These are phyloP conservation scores for Austroboletus sp. DNA, from an alignment of 1,284 basidiomycete genomes.

Conservation along the genomic window DNA sequence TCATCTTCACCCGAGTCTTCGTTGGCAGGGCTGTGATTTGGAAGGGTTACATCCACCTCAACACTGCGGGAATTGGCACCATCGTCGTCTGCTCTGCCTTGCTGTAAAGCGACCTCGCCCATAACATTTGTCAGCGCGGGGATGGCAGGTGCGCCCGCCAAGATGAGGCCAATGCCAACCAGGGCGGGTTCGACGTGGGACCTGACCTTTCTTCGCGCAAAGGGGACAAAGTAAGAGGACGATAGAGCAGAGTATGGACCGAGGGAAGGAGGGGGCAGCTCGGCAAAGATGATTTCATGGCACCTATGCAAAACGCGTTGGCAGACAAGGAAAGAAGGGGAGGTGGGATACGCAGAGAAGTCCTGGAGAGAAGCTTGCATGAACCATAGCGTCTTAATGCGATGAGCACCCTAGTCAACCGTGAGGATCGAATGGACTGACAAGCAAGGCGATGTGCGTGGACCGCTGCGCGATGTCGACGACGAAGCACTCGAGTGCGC, in stretches of 20 bases:
- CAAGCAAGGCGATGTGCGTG: conserved; percentile 89
- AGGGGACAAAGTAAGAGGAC: conserved; percentile 43
- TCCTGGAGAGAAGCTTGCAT: conserved; percentile 94
- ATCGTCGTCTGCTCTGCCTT: conserved; percentile 67
- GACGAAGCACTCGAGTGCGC: conserved; percentile 88
- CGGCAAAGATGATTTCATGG: conserved; percentile 95
- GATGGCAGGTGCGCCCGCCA: conserved; percentile 75
- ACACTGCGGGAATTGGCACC: conserved; percentile 44
- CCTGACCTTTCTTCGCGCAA: conserved; percentile 61
- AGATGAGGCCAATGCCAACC: conserved; percentile 79
- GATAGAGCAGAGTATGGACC: conserved; percentile 60
- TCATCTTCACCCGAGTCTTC: conserved; percentile 39
- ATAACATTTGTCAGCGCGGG: conserved; percentile 66
- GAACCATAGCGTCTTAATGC: conserved; percentile 84
- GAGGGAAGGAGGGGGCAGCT: conserved; percentile 60
- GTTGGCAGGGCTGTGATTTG: conserved; percentile 8
- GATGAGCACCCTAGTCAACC: conserved; percentile 17
- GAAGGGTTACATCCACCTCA: conserved; percentile 40
- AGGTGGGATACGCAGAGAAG: conserved; percentile 60
- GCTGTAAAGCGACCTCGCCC: conserved; percentile 83
- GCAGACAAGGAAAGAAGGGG: conserved; percentile 85
- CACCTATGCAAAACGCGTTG: conserved; percentile 88
- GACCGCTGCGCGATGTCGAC: conserved; percentile 80
- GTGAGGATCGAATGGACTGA: conserved; percentile 41
- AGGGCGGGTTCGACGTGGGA: conserved; percentile 67